Conservation (phyloP, 192 early-diverging fungal genomes). For the Geranomyces michiganensis region DNA sequence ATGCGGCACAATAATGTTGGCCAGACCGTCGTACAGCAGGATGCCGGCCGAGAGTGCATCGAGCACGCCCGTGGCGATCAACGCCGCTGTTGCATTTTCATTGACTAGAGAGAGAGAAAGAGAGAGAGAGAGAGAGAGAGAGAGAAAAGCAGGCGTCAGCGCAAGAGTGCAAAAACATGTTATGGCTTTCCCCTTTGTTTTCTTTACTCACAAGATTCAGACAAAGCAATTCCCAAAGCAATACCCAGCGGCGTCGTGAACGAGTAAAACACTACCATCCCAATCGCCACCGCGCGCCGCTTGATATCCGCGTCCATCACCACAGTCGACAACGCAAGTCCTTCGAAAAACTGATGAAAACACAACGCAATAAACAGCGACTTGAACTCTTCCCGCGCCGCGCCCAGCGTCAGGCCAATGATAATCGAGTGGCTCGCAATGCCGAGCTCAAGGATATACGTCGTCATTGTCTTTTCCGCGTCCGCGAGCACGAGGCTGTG, state of each 20-base stretch:
- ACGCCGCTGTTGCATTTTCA: constrained; percentile 50
- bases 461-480: constrained; percentile 31
- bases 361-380: constrained; percentile 47
- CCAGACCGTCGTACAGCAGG: constrained; percentile 67
- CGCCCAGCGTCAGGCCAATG: constrained; percentile 52
- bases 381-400: constrained; percentile 32
- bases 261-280: constrained; percentile 45
- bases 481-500: constrained; percentile 20
- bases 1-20: constrained; percentile 38
- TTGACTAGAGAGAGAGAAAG: constrained; percentile 28
- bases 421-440: constrained; percentile 54
- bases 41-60: constrained; percentile 83
- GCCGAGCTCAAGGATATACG: constrained; percentile 47
- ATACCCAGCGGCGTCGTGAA: constrained; percentile 81
- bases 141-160: too few species aligned
- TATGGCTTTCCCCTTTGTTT: too few species aligned
- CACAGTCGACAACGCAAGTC: constrained; percentile 42
- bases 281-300: not conserved
- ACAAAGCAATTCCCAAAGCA: constrained; percentile 74
- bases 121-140: not conserved
- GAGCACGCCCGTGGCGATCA: constrained; percentile 75
- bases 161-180: too few species aligned
- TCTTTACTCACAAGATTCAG: constrained; percentile 38
- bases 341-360: constrained; percentile 57
- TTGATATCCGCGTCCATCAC: constrained; percentile 29